Base-by-base conservation (phyloP, 441 rosid genomes). In the Manihot esculenta region DNA sequence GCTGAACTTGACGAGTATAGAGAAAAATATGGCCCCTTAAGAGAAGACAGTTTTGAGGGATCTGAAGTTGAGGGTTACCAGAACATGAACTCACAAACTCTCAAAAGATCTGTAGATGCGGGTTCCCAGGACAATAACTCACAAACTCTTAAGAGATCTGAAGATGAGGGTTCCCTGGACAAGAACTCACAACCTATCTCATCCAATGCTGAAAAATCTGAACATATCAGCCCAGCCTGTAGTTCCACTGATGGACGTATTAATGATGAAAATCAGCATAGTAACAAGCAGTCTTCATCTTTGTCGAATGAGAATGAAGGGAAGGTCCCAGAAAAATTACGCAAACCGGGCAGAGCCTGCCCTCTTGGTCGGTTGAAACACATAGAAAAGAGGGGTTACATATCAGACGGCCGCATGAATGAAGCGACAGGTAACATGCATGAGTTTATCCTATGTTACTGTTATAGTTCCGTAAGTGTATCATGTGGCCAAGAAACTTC, bases 1-100 rank as follows among this genome's bases (percentile, higher is more conserved):
- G 86, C 74, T 62, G 94, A 90, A 78, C 74, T 92, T 38, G 88
- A 86, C 42, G 88, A 73, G 47, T 91, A 86, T 58, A 86, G 88
- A 77, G 77, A 50, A 49, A 85, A 79, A 69, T 83, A 76, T 64
- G 98, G 98, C 18, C 71, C 20, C 80, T 72, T 91, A 65, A 63
- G 60, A 20, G 85, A 75, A 68, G 81, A 79, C 3, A 33, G 74
- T 65, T 78, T 72, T 63, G 74, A 70, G 55, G 76, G n/a, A 69
- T 74, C 53, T 27, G 83, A 70, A 57, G 81, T 68, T 48, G 77
- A 81, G 53, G 80, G 78, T 59, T 64, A 69, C 53, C 84, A 72
- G 48, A 83, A 83, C 11, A 18, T 64, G n/a, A 77, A 69, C 65
- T 59, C 75, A 35, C 66, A 64, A 18, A 65, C 78, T 24, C 69